Base-by-base conservation (phyloP, 2,329 filamentous ascomycete genomes). In the Trichophyton benhamiae region DNA sequence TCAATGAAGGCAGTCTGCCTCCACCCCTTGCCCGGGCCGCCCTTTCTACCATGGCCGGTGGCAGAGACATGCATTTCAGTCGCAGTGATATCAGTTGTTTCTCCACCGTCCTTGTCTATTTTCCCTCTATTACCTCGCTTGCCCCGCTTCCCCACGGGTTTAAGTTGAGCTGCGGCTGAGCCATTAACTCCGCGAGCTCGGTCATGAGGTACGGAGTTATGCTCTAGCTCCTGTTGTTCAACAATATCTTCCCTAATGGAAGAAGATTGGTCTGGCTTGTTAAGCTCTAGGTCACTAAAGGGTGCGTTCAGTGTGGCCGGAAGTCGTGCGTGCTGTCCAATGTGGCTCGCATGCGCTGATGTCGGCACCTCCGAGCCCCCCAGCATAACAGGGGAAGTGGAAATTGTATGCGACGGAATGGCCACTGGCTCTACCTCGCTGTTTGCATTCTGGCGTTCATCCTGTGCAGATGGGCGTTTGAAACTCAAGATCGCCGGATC, bases 401-500 rank as follows among this genome's bases (percentile, higher is more conserved):
- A n/a, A 17, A 60, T 52, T 13, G 63, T 58, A 33, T 67, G 67
- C 33, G 64, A 59, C 44, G 64, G 59, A 5, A 46, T n/a, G 25
- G 59, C 27, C 22, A 63, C 17, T n/a, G 38, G 20, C 9, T 59
- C 41, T 30, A 53, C 36, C 13, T 41, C 55, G 9, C 33, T 58
- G 25, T 30, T n/a, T 25, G 22, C 22, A 48, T 48, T 46, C 9
- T 48, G 30, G 13, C 33, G 52, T 25, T 11, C 30, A 58, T 20
- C 27, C 9, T 71, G 69, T 63, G 72, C 74, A 8, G 76, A 73
- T 44, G 70, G 67, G 60, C 69, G 72, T 36, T 70, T 70, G 70
- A 89, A 82, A 70, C 88, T 91, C 53, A 95, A 71, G 61, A 95
- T 95, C 2, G 89, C 89, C 9, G 89, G 89, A 68, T 95, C 89